Evolutionary conservation across 1,139 yeast genomes (phyloP).

Genomic region (Candida glucosophila): DNA sequence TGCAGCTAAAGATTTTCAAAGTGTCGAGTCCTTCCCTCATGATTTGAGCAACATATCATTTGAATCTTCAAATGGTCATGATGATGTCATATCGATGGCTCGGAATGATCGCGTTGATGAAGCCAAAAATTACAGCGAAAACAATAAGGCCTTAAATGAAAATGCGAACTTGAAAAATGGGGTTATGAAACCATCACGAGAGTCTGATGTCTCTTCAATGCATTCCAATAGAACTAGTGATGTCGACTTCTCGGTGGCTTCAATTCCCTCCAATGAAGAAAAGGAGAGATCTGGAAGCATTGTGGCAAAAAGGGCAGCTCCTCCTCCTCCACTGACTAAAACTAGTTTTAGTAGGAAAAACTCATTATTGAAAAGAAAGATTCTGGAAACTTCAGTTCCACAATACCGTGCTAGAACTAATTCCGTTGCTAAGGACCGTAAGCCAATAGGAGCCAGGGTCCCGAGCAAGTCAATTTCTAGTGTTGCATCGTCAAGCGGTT

Average conservation of each 20-base stretch:
- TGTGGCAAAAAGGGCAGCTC: constrained; percentile 65
- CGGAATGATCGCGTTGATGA: too few species aligned
- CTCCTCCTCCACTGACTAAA: constrained; percentile 50
- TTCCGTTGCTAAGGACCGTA: background rate
- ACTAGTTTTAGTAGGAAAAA: constrained; percentile 3
- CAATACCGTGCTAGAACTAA: too few species aligned
- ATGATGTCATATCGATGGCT: too few species aligned
- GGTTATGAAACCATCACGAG: too few species aligned
- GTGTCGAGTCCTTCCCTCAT: too few species aligned
- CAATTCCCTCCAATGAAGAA: constrained; percentile 6
- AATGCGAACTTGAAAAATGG: too few species aligned
- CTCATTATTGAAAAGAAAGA: constrained; percentile 2
- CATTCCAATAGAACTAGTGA: too few species aligned
- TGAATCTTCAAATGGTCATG: too few species aligned
- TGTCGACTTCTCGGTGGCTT: constrained; percentile 3
- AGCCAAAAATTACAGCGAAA: too few species aligned
- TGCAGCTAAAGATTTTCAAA: constrained; percentile 12
- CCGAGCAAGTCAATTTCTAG: constrained; percentile 9
- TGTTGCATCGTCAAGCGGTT: constrained; percentile 10
- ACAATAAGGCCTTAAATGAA: too few species aligned
- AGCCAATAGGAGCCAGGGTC: constrained; percentile 2
- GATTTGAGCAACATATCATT: too few species aligned
- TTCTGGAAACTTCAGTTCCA: background rate
- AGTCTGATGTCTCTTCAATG: too few species aligned
- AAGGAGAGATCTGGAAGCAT: constrained; percentile 18